Percentiles rank a stretch among this genome's conserved stretches.
Evolutionary conservation across 371 early-diverging fungal species (phyloP).

Genomic region (Saksenaea vasiformis): DNA sequence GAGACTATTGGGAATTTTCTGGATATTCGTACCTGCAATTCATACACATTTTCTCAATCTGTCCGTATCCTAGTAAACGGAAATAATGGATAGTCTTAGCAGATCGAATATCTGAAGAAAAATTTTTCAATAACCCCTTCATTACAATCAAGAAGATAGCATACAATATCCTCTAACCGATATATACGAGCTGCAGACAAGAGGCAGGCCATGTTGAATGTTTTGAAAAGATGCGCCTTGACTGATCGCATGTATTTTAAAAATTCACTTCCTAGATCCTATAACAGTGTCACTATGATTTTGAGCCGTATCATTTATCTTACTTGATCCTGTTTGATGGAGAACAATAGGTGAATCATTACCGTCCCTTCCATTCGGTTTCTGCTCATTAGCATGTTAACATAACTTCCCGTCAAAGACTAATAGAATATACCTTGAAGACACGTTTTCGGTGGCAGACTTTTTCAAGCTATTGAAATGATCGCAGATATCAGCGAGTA

Average conservation of each 20-base stretch:
- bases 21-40: constrained; percentile 41
- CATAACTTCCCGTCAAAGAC: not conserved
- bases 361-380: constrained; percentile 57
- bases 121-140: not conserved
- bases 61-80: constrained; percentile 54
- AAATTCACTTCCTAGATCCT: constrained; percentile 59
- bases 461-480: constrained; percentile 43
- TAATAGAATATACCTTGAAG: constrained; percentile 20
- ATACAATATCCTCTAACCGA: constrained; percentile 57
- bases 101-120: constrained; percentile 51
- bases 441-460: constrained; percentile 8
- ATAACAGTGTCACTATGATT: not conserved
- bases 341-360: constrained; percentile 64
- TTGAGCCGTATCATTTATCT: not conserved
- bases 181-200: constrained; percentile 62
- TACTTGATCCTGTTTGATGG: constrained; percentile 65
- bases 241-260: constrained; percentile 55
- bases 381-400: not conserved
- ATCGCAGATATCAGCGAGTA: constrained; percentile 44
- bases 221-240: constrained; percentile 40
- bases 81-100: constrained; percentile 45
- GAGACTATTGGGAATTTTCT: not conserved
- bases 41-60: constrained; percentile 50
- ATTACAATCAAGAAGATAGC: not conserved
- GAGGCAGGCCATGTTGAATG: constrained; percentile 58